A percentile compares a stretch with the other conserved stretches of the same genome.
Evolutionary conservation across 352 stramenopile species (phyloP).

Genomic region (Thalassiosira livingstoniorum): DNA sequence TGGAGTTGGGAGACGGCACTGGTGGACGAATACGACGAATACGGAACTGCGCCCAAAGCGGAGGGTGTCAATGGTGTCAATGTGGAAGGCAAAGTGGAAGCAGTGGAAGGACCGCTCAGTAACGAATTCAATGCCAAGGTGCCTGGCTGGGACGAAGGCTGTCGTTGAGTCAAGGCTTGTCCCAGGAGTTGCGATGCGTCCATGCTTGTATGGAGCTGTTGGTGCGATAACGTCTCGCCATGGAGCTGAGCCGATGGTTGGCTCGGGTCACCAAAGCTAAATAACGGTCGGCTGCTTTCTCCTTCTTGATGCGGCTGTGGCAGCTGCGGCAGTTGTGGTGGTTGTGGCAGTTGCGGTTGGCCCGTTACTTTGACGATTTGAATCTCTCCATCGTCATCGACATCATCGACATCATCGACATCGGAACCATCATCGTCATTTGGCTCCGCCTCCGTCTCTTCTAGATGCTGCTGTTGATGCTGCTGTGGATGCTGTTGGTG

Average conservation of each 20-base stretch:
- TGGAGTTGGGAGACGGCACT: constrained; percentile 1
- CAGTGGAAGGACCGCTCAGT: not conserved
- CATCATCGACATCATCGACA: too few species aligned
- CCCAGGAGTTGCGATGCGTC: constrained; percentile 3
- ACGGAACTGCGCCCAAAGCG: too few species aligned
- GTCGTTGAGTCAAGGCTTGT: constrained; percentile 4
- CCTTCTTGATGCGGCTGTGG: too few species aligned
- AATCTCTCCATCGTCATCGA: too few species aligned
- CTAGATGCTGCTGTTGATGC: constrained; percentile 6
- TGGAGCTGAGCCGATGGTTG: not conserved
- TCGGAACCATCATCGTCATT: too few species aligned
- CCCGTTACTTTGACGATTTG: too few species aligned
- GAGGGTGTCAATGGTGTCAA: not conserved
- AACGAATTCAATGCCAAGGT: constrained; percentile 5
- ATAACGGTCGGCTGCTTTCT: too few species aligned
- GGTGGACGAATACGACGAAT: too few species aligned
- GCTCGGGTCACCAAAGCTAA: too few species aligned
- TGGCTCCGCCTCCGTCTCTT: too few species aligned
- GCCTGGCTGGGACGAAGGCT: not conserved
- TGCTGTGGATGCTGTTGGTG: not conserved
- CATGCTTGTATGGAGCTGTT: not conserved
- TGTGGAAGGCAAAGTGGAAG: not conserved
- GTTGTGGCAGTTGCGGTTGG: too few species aligned
- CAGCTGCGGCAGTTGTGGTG: too few species aligned
- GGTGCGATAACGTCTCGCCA: not conserved